Evolutionary conservation across 768 basidiomycete species (phyloP).

Genomic region (Rhizopogon vesiculosus): DNA sequence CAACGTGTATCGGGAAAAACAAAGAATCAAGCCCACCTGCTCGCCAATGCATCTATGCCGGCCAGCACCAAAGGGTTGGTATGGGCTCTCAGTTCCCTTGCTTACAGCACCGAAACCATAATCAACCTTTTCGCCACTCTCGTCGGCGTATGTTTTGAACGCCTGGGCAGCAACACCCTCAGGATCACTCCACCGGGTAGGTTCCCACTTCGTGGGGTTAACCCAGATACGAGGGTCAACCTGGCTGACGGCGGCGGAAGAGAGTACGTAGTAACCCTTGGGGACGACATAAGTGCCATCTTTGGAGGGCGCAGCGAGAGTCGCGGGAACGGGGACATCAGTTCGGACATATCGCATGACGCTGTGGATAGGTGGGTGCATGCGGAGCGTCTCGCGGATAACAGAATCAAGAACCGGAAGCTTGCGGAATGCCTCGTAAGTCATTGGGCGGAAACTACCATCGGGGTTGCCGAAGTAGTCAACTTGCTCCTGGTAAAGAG

Average conservation of each 20-base stretch:
- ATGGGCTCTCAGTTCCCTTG: constrained; percentile 94
- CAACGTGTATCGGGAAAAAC: neutral
- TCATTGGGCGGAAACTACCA: constrained; percentile 73
- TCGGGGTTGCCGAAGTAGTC: constrained; percentile 74
- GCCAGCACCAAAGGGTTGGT: constrained; percentile 97
- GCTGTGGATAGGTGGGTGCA: constrained; percentile 95
- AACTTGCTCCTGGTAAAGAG: constrained; percentile 87
- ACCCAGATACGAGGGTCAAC: constrained; percentile 84
- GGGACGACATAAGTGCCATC: constrained; percentile 80
- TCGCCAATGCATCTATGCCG: constrained; percentile 94
- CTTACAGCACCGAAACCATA: constrained; percentile 94
- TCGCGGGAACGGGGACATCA: constrained; percentile 76
- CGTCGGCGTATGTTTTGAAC: constrained; percentile 68
- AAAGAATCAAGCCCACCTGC: constrained; percentile 42
- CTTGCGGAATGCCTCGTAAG: constrained; percentile 80
- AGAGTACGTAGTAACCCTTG: constrained; percentile 84
- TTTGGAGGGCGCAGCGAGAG: constrained; percentile 74
- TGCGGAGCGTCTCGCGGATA: constrained; percentile 89
- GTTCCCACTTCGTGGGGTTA: constrained; percentile 68
- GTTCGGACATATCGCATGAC: constrained; percentile 90
- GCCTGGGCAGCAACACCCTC: constrained; percentile 80
- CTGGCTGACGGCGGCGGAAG: constrained; percentile 85
- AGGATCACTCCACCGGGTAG: constrained; percentile 79
- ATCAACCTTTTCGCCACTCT: constrained; percentile 85
- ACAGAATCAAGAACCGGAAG: constrained; percentile 83